Evolutionary conservation across 2,329 filamentous ascomycete genomes (phyloP).

Genomic region (Kalaharituber pfeilii): DNA sequence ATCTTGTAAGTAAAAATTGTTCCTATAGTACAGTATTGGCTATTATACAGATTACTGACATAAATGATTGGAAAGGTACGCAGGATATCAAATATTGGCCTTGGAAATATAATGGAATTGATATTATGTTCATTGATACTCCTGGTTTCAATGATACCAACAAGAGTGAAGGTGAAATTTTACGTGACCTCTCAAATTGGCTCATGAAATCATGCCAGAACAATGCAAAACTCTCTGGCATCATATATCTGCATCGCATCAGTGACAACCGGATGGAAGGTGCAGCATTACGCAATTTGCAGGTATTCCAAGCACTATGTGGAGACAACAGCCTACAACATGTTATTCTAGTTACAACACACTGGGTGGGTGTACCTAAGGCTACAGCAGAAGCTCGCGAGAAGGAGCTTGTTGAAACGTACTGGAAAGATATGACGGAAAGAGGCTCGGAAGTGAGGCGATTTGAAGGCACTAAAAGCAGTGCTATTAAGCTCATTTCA

Average conservation of each 20-base stretch:
- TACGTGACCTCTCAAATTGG: constrained; percentile 30
- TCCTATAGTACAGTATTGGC: too few species aligned
- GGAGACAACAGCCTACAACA: constrained; percentile 29
- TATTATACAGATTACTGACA: too few species aligned
- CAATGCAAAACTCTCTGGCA: constrained; percentile 28
- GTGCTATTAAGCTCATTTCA: constrained; percentile 9
- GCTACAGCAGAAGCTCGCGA: background rate
- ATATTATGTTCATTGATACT: constrained; percentile 34
- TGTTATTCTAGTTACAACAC: constrained; percentile 30
- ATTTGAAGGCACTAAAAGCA: constrained; percentile 1
- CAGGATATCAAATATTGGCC: too few species aligned
- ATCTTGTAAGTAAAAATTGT: constrained; percentile 21
- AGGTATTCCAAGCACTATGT: constrained; percentile 32
- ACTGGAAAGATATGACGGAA: constrained; percentile 18
- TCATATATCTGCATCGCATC: constrained; percentile 34
- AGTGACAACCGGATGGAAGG: constrained; percentile 29
- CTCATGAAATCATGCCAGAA: constrained; percentile 25
- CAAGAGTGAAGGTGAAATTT: constrained; percentile 31
- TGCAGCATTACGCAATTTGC: constrained; percentile 28
- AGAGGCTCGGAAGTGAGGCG: constrained; percentile 9
- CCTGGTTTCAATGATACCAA: constrained; percentile 34
- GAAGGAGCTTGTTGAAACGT: constrained; percentile 9
- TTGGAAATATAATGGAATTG: too few species aligned
- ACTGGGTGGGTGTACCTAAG: constrained; percentile 25
- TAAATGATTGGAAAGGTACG: too few species aligned